These are phyloP conservation scores for Monascus purpureus DNA, from an alignment of 495 filamentous ascomycete genomes.

Conservation along the genomic window DNA sequence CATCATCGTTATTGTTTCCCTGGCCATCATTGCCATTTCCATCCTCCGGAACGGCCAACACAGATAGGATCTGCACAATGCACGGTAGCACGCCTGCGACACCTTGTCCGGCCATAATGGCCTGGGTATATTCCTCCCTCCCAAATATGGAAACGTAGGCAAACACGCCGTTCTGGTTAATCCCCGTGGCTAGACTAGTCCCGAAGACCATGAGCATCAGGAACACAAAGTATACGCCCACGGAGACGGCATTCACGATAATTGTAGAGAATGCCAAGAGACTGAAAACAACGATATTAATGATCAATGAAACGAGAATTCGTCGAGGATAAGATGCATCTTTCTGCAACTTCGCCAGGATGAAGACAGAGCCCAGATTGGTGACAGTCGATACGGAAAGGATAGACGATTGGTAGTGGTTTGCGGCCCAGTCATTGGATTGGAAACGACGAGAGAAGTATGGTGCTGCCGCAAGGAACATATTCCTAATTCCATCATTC, in stretches of 20 bases:
- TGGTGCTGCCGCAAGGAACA: conserved; percentile 90
- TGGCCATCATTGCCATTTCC: conserved; percentile 1
- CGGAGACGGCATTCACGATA: conserved; percentile 42
- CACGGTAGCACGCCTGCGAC: conserved; percentile 85
- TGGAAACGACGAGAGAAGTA: conserved; percentile 83
- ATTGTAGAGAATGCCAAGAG: conserved; percentile 70
- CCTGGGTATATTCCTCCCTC: conserved; percentile 77
- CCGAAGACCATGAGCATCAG: conserved; percentile 70
- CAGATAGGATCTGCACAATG: conserved; percentile 69
- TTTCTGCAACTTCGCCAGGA: conserved; percentile 66
- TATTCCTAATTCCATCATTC: conserved; percentile 53
- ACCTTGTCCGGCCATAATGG: conserved; percentile 90
- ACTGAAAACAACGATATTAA: conserved; percentile 59
- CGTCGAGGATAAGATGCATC: conserved; percentile 73
- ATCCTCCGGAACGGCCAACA: conserved; percentile 47
- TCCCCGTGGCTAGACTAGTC: conserved; percentile 62
- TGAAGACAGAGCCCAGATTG: conserved; percentile 56
- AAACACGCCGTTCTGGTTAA: conserved; percentile 91
- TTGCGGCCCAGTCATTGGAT: conserved; percentile 50
- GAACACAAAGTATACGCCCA: conserved; percentile 60
- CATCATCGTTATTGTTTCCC: conserved; percentile 2
- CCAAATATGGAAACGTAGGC: conserved; percentile 80
- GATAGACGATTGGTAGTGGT: conserved; percentile 78
- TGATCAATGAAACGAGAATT: conserved; percentile 55
- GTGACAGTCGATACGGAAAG: conserved; percentile 72